Base-by-base conservation (phyloP, 2,329 filamentous ascomycete genomes). In the Volutella citrinella region DNA sequence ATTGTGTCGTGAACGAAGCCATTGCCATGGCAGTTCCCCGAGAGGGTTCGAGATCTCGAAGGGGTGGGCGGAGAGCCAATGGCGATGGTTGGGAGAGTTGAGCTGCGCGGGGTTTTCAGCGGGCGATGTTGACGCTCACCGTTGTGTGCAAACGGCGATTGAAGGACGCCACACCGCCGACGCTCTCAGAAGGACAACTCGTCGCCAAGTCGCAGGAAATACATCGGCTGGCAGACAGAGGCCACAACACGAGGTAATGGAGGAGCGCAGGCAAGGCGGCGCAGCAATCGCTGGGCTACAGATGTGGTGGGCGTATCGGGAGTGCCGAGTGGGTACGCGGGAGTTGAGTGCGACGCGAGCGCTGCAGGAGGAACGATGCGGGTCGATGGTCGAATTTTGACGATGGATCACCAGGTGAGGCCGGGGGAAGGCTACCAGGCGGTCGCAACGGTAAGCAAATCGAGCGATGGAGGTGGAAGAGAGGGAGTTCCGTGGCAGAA, bases 121-220 rank as follows among this genome's bases (percentile, higher is more conserved):
- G 24, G 28, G 39, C 30, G 40, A 17, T 35, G 30, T 38, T 32
- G 40, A 32, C 29, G 36, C 32, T 25, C 30, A 30, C 43, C 34
- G 49, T 52, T 47, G 47, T 47, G 52, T 45, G 45, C 42, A 52
- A 45, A 45, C 49, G 43, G 49, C 42, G 46, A 32, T 33, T 31
- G 42, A 38, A 36, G 45, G 40, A 45, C 44, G 34, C 48, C 42
- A 44, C 50, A 50, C 48, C 46, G 48, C 44, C 50, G 46, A 45
- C 50, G 41, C 45, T 52, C 47, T 54, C 43, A 54, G 37, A 54
- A 44, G 47, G 51, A 48, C 51, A 52, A 48, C 39, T 32, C 36
- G 45, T 40, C 38, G 40, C 40, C 42, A 30, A 30, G 43, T 47
- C 45, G 44, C 33, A 52, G 46, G 40, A 28, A 27, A 36, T 35